Percentiles rank a stretch among this genome's conserved stretches.
Evolutionary conservation across 257 asterid species (phyloP).

Genomic region (Handroanthus guayacan): DNA sequence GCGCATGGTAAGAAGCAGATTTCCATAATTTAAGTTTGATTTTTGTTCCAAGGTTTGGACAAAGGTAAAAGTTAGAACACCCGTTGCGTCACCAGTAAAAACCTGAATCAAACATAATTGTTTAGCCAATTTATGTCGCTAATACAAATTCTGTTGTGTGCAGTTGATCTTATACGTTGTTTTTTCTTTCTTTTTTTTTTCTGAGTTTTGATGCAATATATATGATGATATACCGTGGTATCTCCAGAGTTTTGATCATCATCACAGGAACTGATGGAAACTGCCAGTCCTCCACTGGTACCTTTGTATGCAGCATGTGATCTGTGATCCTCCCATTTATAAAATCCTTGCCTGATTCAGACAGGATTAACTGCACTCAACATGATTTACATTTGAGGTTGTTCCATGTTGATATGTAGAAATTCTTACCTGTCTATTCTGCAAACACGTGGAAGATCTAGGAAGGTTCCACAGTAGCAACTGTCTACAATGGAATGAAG

Average conservation of each 20-base stretch:
- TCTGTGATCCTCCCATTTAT: constrained; percentile 76
- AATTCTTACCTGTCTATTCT: constrained; percentile 63
- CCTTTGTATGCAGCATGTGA: constrained; percentile 55
- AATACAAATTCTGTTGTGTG: neutral
- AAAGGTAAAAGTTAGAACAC: constrained; percentile 80
- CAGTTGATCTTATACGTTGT: constrained; percentile 3
- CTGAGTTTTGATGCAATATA: neutral
- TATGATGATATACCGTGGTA: constrained; percentile 58
- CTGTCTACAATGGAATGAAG: constrained; percentile 89
- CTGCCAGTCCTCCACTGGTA: constrained; percentile 76
- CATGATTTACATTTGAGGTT: constrained; percentile 9
- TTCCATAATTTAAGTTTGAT: constrained; percentile 65
- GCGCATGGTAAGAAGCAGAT: constrained; percentile 54
- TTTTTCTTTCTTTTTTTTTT: too few species aligned
- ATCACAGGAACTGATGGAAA: constrained; percentile 84
- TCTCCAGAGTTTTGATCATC: constrained; percentile 85
- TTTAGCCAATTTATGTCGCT: neutral
- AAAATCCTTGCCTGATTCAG: constrained; percentile 62
- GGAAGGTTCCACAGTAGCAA: constrained; percentile 82
- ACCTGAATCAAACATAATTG: constrained; percentile 53
- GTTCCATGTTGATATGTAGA: neutral
- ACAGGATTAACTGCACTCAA: constrained; percentile 23
- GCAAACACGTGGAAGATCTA: constrained; percentile 73
- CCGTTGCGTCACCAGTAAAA: constrained; percentile 64
- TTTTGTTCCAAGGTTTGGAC: constrained; percentile 59